These are phyloP conservation scores for Penicillium sp. DNA, from an alignment of 2,329 filamentous ascomycete species.

Conservation along the genomic window DNA sequence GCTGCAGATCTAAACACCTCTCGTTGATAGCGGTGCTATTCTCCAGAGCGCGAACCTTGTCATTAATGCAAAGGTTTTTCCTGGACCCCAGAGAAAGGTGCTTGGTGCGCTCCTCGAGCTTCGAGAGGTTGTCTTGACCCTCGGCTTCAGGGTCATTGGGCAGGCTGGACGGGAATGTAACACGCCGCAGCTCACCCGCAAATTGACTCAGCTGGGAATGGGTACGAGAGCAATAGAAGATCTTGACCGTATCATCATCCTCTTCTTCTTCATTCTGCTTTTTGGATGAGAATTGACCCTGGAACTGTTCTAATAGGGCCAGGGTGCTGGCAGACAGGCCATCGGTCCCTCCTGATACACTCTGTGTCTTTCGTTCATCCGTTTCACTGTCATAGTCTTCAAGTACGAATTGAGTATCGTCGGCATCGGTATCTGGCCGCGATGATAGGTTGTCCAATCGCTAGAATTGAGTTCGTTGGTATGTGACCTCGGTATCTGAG, in stretches of 20 bases:
- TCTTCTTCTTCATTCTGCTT: conserved; percentile 49
- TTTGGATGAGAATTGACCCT: conserved; percentile 41
- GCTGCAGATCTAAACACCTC: conserved; percentile 83
- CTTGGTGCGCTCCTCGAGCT: conserved; percentile 64
- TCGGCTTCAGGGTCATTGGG: conserved; percentile 42
- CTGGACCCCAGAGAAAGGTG: conserved; percentile 81
- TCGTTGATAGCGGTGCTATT: conserved; percentile 84
- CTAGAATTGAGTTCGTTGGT: conserved; percentile 18
- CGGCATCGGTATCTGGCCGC: conserved; percentile 27
- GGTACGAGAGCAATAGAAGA: conserved; percentile 89
- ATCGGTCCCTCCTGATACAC: conserved; percentile 32
- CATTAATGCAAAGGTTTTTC: conserved; percentile 87
- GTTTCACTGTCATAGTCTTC: conserved; percentile 70
- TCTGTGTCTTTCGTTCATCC: conserved; percentile 41
- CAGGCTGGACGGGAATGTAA: conserved; percentile 72
- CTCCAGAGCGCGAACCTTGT: conserved; percentile 69
- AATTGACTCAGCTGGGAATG: conserved; percentile 92
- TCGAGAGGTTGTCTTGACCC: conserved; percentile 18
- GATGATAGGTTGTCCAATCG: conserved; percentile 24
- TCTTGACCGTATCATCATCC: conserved; percentile 65
- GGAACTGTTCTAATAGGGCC: conserved; percentile 67
- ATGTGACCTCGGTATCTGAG: not conserved
- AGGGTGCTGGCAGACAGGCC: conserved; percentile 72
- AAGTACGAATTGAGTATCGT: conserved; percentile 71
- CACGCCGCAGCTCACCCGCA: conserved; percentile 74